Evolutionary conservation across 2,329 filamentous ascomycete species (phyloP).

Genomic region (Chaetomium strumarium): DNA sequence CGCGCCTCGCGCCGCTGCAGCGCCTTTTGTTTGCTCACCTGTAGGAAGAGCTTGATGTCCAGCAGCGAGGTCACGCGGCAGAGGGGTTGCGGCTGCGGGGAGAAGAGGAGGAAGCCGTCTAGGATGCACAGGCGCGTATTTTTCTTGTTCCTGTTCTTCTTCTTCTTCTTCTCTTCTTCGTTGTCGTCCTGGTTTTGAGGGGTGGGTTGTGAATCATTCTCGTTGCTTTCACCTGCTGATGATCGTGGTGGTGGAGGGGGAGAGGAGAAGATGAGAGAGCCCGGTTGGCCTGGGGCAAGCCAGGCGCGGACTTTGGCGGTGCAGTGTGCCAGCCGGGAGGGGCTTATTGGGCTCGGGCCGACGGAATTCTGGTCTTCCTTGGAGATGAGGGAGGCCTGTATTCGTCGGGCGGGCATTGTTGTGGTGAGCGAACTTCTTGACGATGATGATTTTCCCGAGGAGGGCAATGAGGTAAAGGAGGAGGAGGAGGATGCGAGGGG

Average conservation of each 20-base stretch:
- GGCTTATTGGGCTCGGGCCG: slow-evolving; percentile 48
- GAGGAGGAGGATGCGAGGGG: not conserved
- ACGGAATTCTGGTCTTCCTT: slow-evolving; percentile 59
- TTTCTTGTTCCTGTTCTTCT: not conserved
- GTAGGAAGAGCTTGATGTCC: slow-evolving; percentile 73
- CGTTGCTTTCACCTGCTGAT: too few relatives aligned
- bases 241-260: not conserved
- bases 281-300: slow-evolving; percentile 39
- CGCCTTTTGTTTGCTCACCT: slow-evolving; percentile 58
- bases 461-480: slow-evolving; percentile 16
- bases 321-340: slow-evolving; percentile 36
- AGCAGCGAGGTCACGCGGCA: slow-evolving; percentile 54
- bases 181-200: not conserved
- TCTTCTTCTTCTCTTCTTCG: too few relatives aligned
- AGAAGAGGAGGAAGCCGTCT: slow-evolving; percentile 85
- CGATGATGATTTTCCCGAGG: slow-evolving; percentile 23
- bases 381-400: slow-evolving; percentile 45
- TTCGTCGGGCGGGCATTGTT: slow-evolving; percentile 2
- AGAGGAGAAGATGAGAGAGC: slow-evolving; percentile 32
- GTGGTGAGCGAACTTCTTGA: slow-evolving; percentile 10
- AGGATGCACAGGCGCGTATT: slow-evolving; percentile 57
- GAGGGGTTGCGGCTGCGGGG: slow-evolving; percentile 32
- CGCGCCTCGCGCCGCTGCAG: slow-evolving; percentile 61
- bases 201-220: not conserved
- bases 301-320: slow-evolving; percentile 43